A percentile compares a stretch with the other conserved stretches of the same genome.
Conservation (phyloP, 202 grass and related monocot species). For the Digitaria exilis region DNA sequence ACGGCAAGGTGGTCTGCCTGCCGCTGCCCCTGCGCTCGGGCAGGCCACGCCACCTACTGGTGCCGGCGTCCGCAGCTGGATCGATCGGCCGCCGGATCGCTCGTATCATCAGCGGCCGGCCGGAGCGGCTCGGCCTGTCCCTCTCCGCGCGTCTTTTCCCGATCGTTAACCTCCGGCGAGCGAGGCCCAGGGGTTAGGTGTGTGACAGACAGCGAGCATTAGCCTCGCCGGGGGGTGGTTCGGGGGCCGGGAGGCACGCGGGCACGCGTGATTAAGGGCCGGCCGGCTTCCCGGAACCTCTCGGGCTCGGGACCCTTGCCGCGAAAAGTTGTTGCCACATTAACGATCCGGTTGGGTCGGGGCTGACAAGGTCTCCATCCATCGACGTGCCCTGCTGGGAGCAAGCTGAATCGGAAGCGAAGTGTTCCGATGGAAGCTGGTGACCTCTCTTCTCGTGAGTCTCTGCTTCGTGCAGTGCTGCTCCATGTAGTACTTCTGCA, state of each 20-base stretch:
- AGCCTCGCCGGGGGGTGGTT: constrained; percentile 38
- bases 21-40: constrained; percentile 2
- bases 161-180: constrained; percentile 14
- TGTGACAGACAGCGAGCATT: constrained; percentile 33
- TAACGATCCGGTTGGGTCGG: constrained; percentile 25
- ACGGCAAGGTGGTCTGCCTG: constrained; percentile 35
- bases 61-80: not conserved
- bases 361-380: not conserved
- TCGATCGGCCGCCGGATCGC: not conserved
- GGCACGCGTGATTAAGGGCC: constrained; percentile 44
- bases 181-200: constrained; percentile 45
- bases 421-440: too few species aligned
- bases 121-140: not conserved
- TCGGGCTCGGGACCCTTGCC: constrained; percentile 3
- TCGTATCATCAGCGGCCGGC: not conserved
- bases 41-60: constrained; percentile 32
- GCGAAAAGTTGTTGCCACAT: constrained; percentile 41
- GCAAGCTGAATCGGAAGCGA: not conserved
- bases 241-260: constrained; percentile 54
- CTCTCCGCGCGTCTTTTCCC: not conserved
- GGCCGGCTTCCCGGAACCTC: not conserved
- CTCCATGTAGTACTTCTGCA: not conserved
- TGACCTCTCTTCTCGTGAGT: not conserved
- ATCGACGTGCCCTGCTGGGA: not conserved
- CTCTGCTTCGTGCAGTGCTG: too few species aligned